These are phyloP conservation scores for Ascochyta clinopodiicola DNA, from an alignment of 2,329 filamentous ascomycete species.

Conservation along the genomic window DNA sequence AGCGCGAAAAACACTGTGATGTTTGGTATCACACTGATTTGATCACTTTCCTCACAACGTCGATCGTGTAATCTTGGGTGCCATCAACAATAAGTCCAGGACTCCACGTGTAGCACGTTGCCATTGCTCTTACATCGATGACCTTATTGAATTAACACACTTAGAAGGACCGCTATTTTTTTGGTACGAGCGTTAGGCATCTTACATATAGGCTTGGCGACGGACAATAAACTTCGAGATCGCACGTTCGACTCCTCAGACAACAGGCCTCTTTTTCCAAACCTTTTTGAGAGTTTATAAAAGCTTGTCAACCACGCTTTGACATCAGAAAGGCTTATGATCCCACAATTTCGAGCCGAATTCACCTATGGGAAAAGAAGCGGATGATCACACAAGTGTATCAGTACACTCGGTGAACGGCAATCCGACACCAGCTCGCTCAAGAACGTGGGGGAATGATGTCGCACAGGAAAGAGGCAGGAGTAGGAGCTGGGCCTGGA, in stretches of 20 bases:
- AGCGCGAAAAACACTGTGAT: too few relatives aligned
- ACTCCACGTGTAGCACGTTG: too few relatives aligned
- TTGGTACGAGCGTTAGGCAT: conserved; percentile 2
- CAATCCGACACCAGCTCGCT: background rate
- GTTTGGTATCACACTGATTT: too few relatives aligned
- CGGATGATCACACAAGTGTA: background rate
- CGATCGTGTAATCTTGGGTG: too few relatives aligned
- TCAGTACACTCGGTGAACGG: conserved; percentile 4
- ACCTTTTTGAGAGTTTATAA: background rate
- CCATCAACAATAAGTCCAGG: too few relatives aligned
- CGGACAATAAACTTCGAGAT: background rate
- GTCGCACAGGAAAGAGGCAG: background rate
- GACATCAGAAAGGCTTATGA: background rate
- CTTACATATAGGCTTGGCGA: background rate
- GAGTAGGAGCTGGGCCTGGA: conserved; percentile 6
- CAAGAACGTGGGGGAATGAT: conserved; percentile 14
- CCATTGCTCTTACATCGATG: too few relatives aligned
- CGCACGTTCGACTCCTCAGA: background rate
- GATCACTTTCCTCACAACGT: too few relatives aligned
- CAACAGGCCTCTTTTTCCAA: background rate
- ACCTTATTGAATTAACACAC: too few relatives aligned
- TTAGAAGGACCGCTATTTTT: background rate
- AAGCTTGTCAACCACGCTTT: background rate
- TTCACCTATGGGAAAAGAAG: conserved; percentile 7
- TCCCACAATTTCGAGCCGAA: background rate